A percentile compares a stretch with the other conserved stretches of the same genome.
phyloP scores from a whole-genome alignment of 208 protist genomes.

The Chromosphaera perkinsii region DNA sequence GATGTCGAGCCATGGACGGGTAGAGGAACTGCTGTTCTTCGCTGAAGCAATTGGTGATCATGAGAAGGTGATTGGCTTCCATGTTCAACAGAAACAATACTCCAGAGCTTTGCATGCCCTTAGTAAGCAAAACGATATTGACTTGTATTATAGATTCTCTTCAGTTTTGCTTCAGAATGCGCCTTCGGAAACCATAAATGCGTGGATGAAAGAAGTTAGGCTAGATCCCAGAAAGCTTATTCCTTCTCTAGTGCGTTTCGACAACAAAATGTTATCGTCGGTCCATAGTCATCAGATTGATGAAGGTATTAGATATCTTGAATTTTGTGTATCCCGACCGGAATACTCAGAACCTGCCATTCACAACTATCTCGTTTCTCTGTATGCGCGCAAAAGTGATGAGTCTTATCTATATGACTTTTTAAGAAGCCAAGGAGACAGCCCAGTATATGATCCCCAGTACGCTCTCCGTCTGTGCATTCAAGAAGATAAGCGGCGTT shows the following conservation, averaged over 20 bases:
- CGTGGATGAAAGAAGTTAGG: constrained; percentile 57
- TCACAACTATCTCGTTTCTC: constrained; percentile 83
- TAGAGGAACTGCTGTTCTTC: constrained; percentile 67
- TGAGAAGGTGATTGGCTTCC: constrained; percentile 54
- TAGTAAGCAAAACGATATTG: constrained; percentile 36
- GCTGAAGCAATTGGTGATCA: constrained; percentile 69
- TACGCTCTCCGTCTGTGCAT: constrained; percentile 82
- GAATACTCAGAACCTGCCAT: constrained; percentile 64
- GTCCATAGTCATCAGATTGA: constrained; percentile 58
- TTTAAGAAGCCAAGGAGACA: constrained; percentile 39
- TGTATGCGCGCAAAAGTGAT: constrained; percentile 74
- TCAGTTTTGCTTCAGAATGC: constrained; percentile 74
- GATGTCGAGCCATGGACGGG: constrained; percentile 72
- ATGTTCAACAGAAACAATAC: constrained; percentile 41
- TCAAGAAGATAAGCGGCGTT: constrained; percentile 56
- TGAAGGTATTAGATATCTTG: constrained; percentile 80
- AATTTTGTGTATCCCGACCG: constrained; percentile 66
- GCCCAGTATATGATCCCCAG: constrained; percentile 66
- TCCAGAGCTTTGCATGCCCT: constrained; percentile 14
- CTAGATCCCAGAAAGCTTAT: constrained; percentile 69
- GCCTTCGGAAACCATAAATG: constrained; percentile 69
- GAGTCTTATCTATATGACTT: constrained; percentile 67
- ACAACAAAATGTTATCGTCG: constrained; percentile 37
- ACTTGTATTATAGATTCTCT: constrained; percentile 79
- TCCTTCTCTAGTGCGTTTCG: constrained; percentile 79